phyloP scores from a whole-genome alignment of 768 basidiomycete genomes.

The Fibroporia radiculosa region DNA sequence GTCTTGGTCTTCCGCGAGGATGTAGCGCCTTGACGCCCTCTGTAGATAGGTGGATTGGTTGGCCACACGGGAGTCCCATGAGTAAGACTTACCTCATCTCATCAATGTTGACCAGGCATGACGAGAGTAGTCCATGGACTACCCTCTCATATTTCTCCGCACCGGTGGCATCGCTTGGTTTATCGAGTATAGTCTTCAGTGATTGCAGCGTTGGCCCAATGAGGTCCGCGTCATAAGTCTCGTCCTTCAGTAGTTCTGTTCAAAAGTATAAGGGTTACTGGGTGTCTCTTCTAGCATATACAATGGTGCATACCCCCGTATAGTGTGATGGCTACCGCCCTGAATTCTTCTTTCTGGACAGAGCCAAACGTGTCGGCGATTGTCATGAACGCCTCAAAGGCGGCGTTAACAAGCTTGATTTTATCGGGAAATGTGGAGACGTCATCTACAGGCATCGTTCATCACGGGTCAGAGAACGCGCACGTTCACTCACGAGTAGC shows the following conservation, averaged over 20 bases:
- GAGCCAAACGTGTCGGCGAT: conserved; percentile 52
- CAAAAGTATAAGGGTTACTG: background rate
- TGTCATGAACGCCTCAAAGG: conserved; percentile 53
- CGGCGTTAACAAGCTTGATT: conserved; percentile 53
- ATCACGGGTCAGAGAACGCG: background rate
- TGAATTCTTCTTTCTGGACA: conserved; percentile 62
- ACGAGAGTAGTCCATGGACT: conserved; percentile 77
- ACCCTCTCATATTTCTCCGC: conserved; percentile 49
- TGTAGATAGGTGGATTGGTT: conserved; percentile 22
- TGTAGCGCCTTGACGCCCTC: conserved; percentile 72
- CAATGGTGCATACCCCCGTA: conserved; percentile 53
- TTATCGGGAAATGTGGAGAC: conserved; percentile 40
- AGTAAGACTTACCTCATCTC: conserved; percentile 67
- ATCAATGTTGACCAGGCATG: conserved; percentile 80
- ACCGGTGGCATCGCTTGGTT: conserved; percentile 35
- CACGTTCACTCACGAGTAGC: conserved; percentile 37
- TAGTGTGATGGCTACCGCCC: conserved; percentile 69
- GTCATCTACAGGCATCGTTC: conserved; percentile 31
- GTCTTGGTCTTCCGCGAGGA: conserved; percentile 82
- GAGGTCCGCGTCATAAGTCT: conserved; percentile 70
- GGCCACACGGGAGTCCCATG: conserved; percentile 1
- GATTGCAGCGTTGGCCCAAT: conserved; percentile 75
- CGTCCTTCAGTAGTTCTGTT: conserved; percentile 78
- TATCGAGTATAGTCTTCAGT: conserved; percentile 66
- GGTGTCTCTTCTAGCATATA: background rate